phyloP scores from a whole-genome alignment of 192 early-diverging fungal genomes.

The Umbelopsis sp. region DNA sequence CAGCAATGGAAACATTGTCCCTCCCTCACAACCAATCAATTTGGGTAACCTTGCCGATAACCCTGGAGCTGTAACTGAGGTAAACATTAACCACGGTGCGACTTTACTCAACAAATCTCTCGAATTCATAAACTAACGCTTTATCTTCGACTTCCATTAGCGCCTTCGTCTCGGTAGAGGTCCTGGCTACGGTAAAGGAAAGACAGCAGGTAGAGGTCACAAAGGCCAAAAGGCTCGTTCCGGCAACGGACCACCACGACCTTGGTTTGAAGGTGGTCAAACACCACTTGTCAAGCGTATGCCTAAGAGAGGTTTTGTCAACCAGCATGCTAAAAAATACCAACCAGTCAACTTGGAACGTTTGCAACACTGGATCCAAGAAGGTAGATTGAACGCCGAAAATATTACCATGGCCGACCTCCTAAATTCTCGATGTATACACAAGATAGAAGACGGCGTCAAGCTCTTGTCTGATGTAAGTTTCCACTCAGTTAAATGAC shows the following conservation, averaged over 20 bases:
- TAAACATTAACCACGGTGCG: constrained; percentile 20
- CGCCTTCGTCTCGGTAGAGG: constrained; percentile 77
- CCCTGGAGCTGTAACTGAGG: constrained; percentile 39
- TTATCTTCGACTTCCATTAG: constrained; percentile 25
- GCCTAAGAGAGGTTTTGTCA: constrained; percentile 86
- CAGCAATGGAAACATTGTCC: constrained; percentile 7
- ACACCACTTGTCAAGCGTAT: constrained; percentile 79
- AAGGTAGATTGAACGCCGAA: constrained; percentile 80
- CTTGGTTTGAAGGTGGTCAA: constrained; percentile 94
- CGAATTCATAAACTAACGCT: not conserved
- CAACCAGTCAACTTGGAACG: constrained; percentile 82
- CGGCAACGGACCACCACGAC: constrained; percentile 74
- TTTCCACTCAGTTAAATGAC: not conserved
- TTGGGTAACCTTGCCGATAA: constrained; percentile 39
- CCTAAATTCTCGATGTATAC: constrained; percentile 64
- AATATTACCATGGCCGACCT: constrained; percentile 83
- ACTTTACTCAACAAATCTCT: not conserved
- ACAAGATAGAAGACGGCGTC: constrained; percentile 84
- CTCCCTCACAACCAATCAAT: constrained; percentile 24
- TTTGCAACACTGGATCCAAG: constrained; percentile 90
- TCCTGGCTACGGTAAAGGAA: constrained; percentile 85
- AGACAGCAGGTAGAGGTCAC: constrained; percentile 87
- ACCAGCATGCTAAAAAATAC: constrained; percentile 62
- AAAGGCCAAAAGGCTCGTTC: constrained; percentile 89
- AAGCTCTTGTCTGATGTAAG: constrained; percentile 71